Evolutionary conservation across 1,284 basidiomycete genomes (phyloP), one percentile per base, ranked within the genome.

Genomic region (Pulveroboletus sp.): DNA sequence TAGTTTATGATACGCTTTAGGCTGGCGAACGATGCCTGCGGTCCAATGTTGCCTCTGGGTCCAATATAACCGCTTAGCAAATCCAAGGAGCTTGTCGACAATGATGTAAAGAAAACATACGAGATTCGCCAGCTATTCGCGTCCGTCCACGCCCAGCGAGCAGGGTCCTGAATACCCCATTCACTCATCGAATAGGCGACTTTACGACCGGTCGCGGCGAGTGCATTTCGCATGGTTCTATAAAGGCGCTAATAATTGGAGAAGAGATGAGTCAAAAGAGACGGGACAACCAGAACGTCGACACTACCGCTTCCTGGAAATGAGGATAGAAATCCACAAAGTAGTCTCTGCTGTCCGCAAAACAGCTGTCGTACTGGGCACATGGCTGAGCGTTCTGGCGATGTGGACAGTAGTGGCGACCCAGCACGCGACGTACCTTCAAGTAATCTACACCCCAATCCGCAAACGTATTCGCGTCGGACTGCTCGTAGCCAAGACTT

Each of bases 161-260:
- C 79, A 43, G 79, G 79, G 59, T 81, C 67, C 56, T 72, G 68
- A 33, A 80, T 72, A 42, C 79, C 80, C 81, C 83, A 84, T 64
- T 83, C 78, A 52, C 83, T 84, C 28, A 83, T 74, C 11, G 81
- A 79, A 62, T 79, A 85, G 4, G 83, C 70, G 43, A 84, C 78
- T 2, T 76, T 74, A 10, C 78, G 76, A 6, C 75, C 76, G 0
- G 80, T 81, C 0, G 73, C 74, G 15, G 20, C 29, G n/a, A 61
- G 59, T 25, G 59, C 59, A 22, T 61, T 44, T 40, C 54, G 47
- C 59, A 61, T 61, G 10, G 9, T 36, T 9, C 46, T 50, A 46
- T 40, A 58, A 36, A 22, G 24, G 5, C 48, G 33, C 57, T 58
- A 22, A 31, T 10, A 25, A 15, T 39, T 38, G 26, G 14, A 38